Conservation (phyloP, 768 basidiomycete species). For the Trichaptum fuscoviolaceum region DNA sequence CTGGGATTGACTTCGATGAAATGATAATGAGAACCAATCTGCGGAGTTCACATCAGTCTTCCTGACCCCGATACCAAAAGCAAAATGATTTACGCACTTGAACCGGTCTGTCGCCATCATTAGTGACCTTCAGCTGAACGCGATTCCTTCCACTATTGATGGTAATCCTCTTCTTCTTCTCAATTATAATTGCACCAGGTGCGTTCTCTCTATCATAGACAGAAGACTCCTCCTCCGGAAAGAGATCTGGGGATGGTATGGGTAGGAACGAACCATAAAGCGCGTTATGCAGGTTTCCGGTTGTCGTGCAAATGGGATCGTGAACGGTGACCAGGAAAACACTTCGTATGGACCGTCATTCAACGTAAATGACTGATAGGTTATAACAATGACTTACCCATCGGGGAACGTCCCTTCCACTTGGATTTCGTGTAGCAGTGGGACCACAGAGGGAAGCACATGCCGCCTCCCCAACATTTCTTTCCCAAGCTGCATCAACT, state of each 20-base stretch:
- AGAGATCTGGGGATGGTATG: slow-evolving; percentile 56
- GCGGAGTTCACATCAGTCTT: slow-evolving; percentile 8
- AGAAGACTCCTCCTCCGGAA: slow-evolving; percentile 48
- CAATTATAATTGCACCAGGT: slow-evolving; percentile 72
- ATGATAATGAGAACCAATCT: slow-evolving; percentile 94
- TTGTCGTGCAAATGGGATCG: slow-evolving; percentile 84
- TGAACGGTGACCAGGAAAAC: slow-evolving; percentile 98
- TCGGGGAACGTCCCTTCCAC: slow-evolving; percentile 91
- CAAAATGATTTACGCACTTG: slow-evolving; percentile 46
- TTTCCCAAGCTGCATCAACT: slow-evolving; percentile 94
- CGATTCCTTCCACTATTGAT: slow-evolving; percentile 74
- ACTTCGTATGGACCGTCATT: slow-evolving; percentile 28
- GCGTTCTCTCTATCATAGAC: slow-evolving; percentile 48
- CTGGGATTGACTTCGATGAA: slow-evolving; percentile 86
- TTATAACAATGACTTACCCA: slow-evolving; percentile 47
- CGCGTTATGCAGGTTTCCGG: slow-evolving; percentile 74
- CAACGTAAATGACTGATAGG: not conserved
- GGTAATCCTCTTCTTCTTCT: slow-evolving; percentile 53
- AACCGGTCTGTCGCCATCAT: slow-evolving; percentile 89
- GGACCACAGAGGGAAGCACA: slow-evolving; percentile 77
- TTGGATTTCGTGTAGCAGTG: slow-evolving; percentile 79
- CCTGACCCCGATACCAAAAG: not conserved
- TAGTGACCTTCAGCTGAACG: slow-evolving; percentile 71
- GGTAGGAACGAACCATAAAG: slow-evolving; percentile 95
- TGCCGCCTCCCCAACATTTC: slow-evolving; percentile 81